Percentiles rank a stretch among this genome's conserved stretches.
These are phyloP conservation scores for Colletotrichum plurivorum DNA, from an alignment of 2,329 filamentous ascomycete species.

Conservation along the genomic window DNA sequence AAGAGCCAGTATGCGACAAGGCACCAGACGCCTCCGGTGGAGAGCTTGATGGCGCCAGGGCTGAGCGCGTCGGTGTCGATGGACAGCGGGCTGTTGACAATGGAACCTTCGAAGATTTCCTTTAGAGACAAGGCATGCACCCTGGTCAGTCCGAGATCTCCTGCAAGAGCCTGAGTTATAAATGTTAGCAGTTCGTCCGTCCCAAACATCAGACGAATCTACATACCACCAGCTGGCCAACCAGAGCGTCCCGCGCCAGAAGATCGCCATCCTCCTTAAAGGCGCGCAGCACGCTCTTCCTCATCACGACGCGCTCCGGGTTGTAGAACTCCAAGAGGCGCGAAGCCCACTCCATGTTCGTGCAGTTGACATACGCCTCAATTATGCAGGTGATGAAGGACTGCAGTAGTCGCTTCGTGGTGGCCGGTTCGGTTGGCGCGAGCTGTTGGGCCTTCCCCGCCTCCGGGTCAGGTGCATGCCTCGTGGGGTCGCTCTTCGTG, in stretches of 20 bases:
- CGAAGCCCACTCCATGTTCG: slow-evolving; percentile 72
- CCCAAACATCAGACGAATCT: slow-evolving; percentile 18
- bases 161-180: slow-evolving; percentile 69
- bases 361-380: slow-evolving; percentile 78
- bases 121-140: slow-evolving; percentile 61
- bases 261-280: slow-evolving; percentile 76
- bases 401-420: slow-evolving; percentile 77
- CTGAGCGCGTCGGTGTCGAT: slow-evolving; percentile 61
- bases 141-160: slow-evolving; percentile 68
- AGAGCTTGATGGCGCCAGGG: slow-evolving; percentile 68
- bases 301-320: slow-evolving; percentile 74
- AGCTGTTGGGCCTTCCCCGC: slow-evolving; percentile 65
- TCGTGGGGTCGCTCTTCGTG: slow-evolving; percentile 66
- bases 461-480: slow-evolving; percentile 74
- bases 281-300: slow-evolving; percentile 72
- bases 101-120: slow-evolving; percentile 57
- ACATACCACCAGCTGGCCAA: slow-evolving; percentile 79
- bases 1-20: slow-evolving; percentile 75
- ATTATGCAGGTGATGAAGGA: slow-evolving; percentile 84
- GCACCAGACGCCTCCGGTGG: slow-evolving; percentile 71
- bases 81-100: slow-evolving; percentile 61
- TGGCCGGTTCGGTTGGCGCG: slow-evolving; percentile 69
- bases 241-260: slow-evolving; percentile 73
- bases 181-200: slow-evolving; percentile 35
- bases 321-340: slow-evolving; percentile 78